phyloP scores from a whole-genome alignment of 768 basidiomycete species.

The Pisolithus marmoratus region DNA sequence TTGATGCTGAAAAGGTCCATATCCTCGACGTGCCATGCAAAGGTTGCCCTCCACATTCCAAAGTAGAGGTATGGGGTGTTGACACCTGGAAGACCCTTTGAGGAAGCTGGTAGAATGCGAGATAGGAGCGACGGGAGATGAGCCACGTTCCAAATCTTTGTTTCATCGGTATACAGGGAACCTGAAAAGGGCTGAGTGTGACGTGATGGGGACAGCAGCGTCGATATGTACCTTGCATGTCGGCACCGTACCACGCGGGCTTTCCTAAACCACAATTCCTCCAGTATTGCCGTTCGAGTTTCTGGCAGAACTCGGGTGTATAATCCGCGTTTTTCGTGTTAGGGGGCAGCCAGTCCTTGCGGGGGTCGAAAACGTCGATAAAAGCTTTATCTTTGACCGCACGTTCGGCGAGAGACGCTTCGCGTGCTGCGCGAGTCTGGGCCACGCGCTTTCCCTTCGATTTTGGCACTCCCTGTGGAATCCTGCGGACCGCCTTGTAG shows the following conservation, averaged over 20 bases:
- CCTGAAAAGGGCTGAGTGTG: conserved; percentile 30
- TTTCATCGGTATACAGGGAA: conserved; percentile 68
- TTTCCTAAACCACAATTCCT: conserved; percentile 82
- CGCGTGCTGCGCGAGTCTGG: conserved; percentile 36
- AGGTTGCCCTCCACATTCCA: conserved; percentile 99
- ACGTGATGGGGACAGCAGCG: background rate
- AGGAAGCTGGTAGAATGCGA: conserved; percentile 63
- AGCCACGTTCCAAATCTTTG: conserved; percentile 91
- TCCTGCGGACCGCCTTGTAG: conserved; percentile 18
- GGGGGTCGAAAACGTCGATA: conserved; percentile 66
- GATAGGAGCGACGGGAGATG: conserved; percentile 81
- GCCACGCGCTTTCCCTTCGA: conserved; percentile 38
- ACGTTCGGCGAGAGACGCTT: conserved; percentile 45
- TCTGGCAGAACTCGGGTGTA: conserved; percentile 80
- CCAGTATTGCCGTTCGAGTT: conserved; percentile 90
- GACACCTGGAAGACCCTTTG: conserved; percentile 82
- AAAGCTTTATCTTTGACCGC: conserved; percentile 47
- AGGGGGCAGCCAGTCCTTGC: conserved; percentile 73
- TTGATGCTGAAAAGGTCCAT: conserved; percentile 99
- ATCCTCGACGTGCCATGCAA: conserved; percentile 99
- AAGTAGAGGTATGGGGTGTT: conserved; percentile 98
- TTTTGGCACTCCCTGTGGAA: conserved; percentile 32
- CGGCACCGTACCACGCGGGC: conserved; percentile 97
- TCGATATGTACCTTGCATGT: conserved; percentile 69
- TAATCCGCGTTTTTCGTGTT: conserved; percentile 73